Base-by-base conservation (phyloP, 768 basidiomycete genomes). In the Calocera cornea region DNA sequence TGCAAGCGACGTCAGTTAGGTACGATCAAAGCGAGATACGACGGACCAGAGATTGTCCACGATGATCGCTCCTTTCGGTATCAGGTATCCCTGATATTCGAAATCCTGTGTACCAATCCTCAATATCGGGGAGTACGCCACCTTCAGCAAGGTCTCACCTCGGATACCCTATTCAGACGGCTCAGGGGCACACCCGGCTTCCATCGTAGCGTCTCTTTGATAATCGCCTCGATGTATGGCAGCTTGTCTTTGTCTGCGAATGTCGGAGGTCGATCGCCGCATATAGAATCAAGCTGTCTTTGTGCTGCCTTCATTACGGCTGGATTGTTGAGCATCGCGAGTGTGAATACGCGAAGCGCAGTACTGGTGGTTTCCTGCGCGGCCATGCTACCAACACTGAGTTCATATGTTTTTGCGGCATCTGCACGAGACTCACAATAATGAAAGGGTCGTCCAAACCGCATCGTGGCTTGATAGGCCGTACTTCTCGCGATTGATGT, bases 41-140 rank as follows among this genome's bases (percentile, higher is more conserved):
- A 68, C 72, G 29, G 38, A 81, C 68, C 66, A 67, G 36, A 68
- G 44, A 64, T 70, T 70, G 49, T 60, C 44, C 40, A 70, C 24
- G 34, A 70, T 19, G 11, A 49, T 66, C n/a, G 68, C 68, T 14
- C 66, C 67, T 19, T 70, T 70, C 5, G 69, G 69, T 22, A 70
- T 68, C 12, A 47, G 34, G 44, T 70, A 70, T 10, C 63, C 64
- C 16, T 68, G 68, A 34, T 65, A 70, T 34, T 68, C 17, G 34
- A 41, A 64, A 31, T 17, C 40, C 38, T 34, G 34, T 12, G 1
- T 27, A 5, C 31, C 14, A 5, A 5, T 60, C 10, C 14, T 60
- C 27, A 60, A 11, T 60, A 27, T 47, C 19, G 14, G 14, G 31
- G 14, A 11, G 5, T 16, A 2, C 27, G 10, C 5, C 11, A 60